Evolutionary conservation across 768 basidiomycete species (phyloP), one percentile per base, ranked within the genome.

Genomic region (Mycena rosella): DNA sequence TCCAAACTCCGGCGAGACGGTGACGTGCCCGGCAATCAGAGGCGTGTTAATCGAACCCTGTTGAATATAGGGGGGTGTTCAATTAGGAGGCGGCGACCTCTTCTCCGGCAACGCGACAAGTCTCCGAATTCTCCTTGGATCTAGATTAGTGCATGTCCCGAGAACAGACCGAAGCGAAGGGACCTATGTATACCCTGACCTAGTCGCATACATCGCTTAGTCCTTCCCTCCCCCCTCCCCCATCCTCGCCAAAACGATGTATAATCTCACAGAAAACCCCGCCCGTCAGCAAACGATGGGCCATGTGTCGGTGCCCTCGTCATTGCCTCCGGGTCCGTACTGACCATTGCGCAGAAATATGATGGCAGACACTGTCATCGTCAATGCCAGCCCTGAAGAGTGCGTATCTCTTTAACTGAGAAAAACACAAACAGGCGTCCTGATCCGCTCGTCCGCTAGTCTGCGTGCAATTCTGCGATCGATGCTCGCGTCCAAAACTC

Each of bases 301-400:
- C 29, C 92, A 93, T 86, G 89, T 93, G 92, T 93, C 75, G 73
- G 89, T 85, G 20, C 30, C 29, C 18, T 32, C 11, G 34, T 27
- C 34, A 15, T 54, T 20, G 5, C 48, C 17, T 7, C 20, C 10
- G 24, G 54, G 8, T 55, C 69, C 62, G 45, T 32, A 66, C 44
- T 55, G 20, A 49, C 34, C 24, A 26, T 62, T 32, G 27, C 32
- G 51, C 74, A 92, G 91, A 22, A 91, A 91, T 77, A 86, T 90
- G 70, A 92, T 92, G 91, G 83, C 91, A 38, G 93, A 94, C 76
- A 93, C 91, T 0, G 87, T 93, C 73, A 89, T 94, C 67, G 91
- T 91, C 15, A 94, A 94, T 69, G 89, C 91, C 13, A 87, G 82
- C 51, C 80, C 87, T 30, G 92, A 93, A 55, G 93, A 94, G 92